phyloP scores from a whole-genome alignment of 306 rosid species.

The Vicia faba region DNA sequence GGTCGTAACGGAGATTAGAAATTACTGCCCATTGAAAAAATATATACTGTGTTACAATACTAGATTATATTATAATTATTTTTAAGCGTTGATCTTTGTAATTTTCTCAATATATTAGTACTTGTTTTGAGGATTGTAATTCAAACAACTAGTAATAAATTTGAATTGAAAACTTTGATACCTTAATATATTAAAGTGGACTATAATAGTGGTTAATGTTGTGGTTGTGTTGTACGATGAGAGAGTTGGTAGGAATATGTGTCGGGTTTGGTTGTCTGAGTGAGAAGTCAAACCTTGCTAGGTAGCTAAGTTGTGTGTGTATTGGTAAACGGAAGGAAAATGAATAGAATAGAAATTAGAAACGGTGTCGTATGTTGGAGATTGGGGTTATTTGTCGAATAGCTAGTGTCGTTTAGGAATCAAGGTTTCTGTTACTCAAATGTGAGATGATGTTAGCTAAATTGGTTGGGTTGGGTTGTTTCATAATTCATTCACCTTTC shows the following conservation, averaged over 20 bases:
- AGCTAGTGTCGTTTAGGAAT: slow-evolving; percentile 48
- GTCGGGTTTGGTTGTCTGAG: slow-evolving; percentile 65
- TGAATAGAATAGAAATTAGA: not conserved
- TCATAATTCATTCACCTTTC: slow-evolving; percentile 36
- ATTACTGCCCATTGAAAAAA: slow-evolving; percentile 57
- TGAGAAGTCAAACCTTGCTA: slow-evolving; percentile 63
- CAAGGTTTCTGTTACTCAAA: slow-evolving; percentile 42
- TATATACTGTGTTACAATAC: slow-evolving; percentile 35
- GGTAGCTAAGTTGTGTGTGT: not conserved
- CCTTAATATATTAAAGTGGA: not conserved
- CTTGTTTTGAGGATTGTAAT: not conserved
- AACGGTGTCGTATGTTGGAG: slow-evolving; percentile 42
- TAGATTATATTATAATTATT: no score
- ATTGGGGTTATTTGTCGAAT: slow-evolving; percentile 46
- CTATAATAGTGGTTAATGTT: not conserved
- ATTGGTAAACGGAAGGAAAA: slow-evolving; percentile 39
- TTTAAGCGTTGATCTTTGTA: slow-evolving; percentile 41
- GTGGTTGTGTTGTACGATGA: slow-evolving; percentile 41
- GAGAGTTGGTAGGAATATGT: slow-evolving; percentile 76
- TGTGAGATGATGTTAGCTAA: slow-evolving; percentile 41
- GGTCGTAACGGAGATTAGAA: slow-evolving; percentile 62
- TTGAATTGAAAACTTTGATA: not conserved
- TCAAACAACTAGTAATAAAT: not conserved
- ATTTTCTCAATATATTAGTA: not conserved
- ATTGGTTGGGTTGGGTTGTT: slow-evolving; percentile 21